Evolutionary conservation across 78 protist species (phyloP).

Genomic region (Chrysochromulina parva): DNA sequence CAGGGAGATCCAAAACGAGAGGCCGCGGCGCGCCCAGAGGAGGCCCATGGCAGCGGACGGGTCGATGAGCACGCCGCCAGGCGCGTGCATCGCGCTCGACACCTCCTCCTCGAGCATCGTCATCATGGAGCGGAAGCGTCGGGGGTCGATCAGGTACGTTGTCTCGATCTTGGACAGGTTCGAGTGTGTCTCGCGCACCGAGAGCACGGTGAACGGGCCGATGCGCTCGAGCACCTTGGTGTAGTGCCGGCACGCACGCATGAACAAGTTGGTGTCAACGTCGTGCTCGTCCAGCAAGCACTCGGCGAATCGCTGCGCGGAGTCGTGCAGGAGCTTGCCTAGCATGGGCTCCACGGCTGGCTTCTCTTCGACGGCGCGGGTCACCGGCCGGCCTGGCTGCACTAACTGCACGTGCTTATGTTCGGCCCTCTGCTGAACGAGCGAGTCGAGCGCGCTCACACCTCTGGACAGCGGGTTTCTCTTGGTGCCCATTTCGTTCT

Average conservation of each 20-base stretch:
- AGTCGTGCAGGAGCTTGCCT: no score
- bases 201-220: neutral
- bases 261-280: neutral
- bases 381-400: no score
- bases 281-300: neutral
- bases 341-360: no score
- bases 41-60: conserved; percentile 3
- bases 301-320: neutral
- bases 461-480: no score
- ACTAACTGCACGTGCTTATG: no score
- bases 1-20: neutral
- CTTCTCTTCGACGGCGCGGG: no score
- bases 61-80: neutral
- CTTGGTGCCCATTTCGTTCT: no score
- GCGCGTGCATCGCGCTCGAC: neutral
- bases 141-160: neutral
- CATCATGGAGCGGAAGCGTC: neutral
- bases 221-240: neutral
- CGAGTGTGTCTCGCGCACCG: neutral
- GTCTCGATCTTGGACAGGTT: neutral
- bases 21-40: conserved; percentile 11
- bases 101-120: neutral
- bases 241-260: neutral
- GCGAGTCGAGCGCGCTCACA: no score
- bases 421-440: no score